Evolutionary conservation across 208 protist species (phyloP).

Genomic region (Balamuthia mandrillaris): DNA sequence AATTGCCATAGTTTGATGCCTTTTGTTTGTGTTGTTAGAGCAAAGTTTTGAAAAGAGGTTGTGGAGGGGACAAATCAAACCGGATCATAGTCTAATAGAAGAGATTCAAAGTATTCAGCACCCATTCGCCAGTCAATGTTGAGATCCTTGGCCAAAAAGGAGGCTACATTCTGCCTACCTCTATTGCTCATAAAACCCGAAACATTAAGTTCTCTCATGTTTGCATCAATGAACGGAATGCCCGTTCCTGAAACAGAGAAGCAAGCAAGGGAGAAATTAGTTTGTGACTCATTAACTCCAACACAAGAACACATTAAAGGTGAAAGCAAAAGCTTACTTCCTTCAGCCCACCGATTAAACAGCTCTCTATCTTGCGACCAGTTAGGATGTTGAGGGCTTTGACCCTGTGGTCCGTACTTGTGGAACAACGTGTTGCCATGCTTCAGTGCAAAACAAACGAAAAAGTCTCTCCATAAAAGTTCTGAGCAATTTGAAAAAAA

Average conservation of each 20-base stretch:
- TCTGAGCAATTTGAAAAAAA: no score
- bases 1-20: constrained; percentile 17
- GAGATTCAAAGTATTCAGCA: constrained; percentile 80
- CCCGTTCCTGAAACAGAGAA: constrained; percentile 81
- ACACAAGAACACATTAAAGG: not conserved
- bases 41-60: not conserved
- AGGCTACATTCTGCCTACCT: constrained; percentile 63
- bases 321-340: no score
- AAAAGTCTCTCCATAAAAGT: constrained; percentile 59
- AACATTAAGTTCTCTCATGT: constrained; percentile 79
- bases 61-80: constrained; percentile 25
- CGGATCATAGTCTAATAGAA: constrained; percentile 83
- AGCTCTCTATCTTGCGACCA: not conserved
- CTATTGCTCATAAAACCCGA: constrained; percentile 70
- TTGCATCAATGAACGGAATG: constrained; percentile 86
- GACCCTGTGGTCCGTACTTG: not conserved
- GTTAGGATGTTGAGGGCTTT: not conserved
- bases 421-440: constrained; percentile 46
- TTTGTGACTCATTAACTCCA: not conserved
- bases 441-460: constrained; percentile 44
- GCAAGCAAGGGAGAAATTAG: constrained; percentile 68
- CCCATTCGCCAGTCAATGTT: constrained; percentile 84
- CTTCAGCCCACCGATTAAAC: not conserved
- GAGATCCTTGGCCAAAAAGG: constrained; percentile 71
- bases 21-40: not conserved